phyloP scores from a whole-genome alignment of 345 rosid species.

The Eutrema japonicum region DNA sequence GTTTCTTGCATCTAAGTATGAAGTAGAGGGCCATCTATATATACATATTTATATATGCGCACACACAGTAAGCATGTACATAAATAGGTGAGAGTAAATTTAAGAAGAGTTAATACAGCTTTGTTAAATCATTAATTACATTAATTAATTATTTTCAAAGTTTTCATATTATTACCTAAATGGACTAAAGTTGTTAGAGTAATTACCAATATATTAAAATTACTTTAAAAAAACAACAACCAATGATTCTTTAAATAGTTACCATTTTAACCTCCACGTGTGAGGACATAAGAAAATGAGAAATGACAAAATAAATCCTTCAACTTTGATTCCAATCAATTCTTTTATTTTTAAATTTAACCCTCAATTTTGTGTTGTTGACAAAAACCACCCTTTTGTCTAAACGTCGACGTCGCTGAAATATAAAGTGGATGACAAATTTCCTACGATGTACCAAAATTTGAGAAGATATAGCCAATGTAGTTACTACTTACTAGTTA shows the following conservation, averaged over 20 bases:
- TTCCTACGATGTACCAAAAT: not conserved
- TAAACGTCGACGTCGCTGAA: not conserved
- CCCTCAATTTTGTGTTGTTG: not conserved
- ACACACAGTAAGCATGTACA: constrained; percentile 14
- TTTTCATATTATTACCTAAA: constrained; percentile 18
- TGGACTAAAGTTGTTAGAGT: constrained; percentile 30
- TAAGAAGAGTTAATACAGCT: constrained; percentile 25
- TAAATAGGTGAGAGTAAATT: constrained; percentile 20
- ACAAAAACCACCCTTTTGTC: not conserved
- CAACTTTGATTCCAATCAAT: not conserved
- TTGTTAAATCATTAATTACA: constrained; percentile 20
- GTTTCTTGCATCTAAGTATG: not conserved
- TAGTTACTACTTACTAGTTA: no score
- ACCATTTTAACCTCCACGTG: constrained; percentile 15
- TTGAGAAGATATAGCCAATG: not conserved
- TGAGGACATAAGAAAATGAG: not conserved
- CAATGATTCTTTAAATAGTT: not conserved
- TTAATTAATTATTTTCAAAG: constrained; percentile 23
- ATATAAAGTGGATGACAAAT: not conserved
- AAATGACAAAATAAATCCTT: constrained; percentile 7
- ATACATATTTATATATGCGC: constrained; percentile 22
- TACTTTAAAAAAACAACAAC: not conserved
- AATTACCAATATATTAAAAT: not conserved
- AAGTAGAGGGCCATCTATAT: constrained; percentile 16
- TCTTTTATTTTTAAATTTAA: not conserved